A percentile compares a stretch with the other conserved stretches of the same genome.
Conservation (phyloP, 352 stramenopile species). For the Discostella stelligera region DNA sequence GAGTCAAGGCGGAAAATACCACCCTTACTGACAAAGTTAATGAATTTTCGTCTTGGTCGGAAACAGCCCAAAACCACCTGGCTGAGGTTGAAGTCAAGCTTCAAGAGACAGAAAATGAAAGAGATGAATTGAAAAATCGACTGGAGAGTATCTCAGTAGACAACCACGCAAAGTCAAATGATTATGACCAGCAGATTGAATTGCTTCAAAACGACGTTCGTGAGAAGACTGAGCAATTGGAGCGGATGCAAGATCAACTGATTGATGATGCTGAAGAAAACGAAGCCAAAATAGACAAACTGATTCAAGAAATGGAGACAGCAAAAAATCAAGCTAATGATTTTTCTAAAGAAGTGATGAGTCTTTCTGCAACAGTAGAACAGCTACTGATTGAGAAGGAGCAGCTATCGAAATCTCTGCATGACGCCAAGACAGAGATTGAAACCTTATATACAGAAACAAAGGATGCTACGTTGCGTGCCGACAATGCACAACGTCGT, state of each 20-base stretch:
- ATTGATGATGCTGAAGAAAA: constrained; percentile 34
- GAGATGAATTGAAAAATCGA: constrained; percentile 39
- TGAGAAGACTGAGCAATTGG: constrained; percentile 39
- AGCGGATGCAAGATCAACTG: constrained; percentile 34
- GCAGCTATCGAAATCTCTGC: constrained; percentile 16
- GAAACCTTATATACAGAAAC: constrained; percentile 13
- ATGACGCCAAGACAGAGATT: constrained; percentile 25
- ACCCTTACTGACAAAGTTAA: constrained; percentile 34
- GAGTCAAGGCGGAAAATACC: constrained; percentile 36
- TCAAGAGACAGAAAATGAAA: constrained; percentile 26
- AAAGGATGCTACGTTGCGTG: constrained; percentile 4
- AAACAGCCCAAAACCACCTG: constrained; percentile 57
- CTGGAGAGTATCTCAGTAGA: constrained; percentile 8
- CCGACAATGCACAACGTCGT: constrained; percentile 21
- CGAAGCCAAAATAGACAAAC: constrained; percentile 27
- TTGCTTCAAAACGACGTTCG: constrained; percentile 23
- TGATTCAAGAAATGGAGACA: constrained; percentile 20
- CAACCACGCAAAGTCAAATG: constrained; percentile 13
- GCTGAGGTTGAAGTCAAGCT: constrained; percentile 54
- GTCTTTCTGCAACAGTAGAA: constrained; percentile 1
- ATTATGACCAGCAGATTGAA: constrained; percentile 17
- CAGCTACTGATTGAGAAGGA: constrained; percentile 34
- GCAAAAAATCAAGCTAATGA: constrained; percentile 29
- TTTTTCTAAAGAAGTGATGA: constrained; percentile 10
- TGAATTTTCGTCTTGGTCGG: constrained; percentile 68